Evolutionary conservation across 768 basidiomycete genomes (phyloP).

Genomic region (Trametes elegans): DNA sequence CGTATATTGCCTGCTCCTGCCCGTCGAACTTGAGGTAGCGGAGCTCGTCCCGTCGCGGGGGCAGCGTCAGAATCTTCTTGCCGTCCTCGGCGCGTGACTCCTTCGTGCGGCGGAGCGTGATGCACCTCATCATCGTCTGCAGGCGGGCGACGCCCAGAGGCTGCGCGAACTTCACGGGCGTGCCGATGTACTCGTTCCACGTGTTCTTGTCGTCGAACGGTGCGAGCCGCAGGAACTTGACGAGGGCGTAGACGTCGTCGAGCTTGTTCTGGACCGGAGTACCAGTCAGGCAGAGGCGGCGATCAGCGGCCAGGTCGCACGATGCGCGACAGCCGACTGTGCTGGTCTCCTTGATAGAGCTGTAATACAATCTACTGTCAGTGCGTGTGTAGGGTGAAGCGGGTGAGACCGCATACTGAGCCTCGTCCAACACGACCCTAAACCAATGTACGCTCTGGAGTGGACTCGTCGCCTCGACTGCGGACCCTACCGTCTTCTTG

Average conservation of each 20-base stretch:
- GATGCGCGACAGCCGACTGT: constrained; percentile 95
- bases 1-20: constrained; percentile 83
- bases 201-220: constrained; percentile 91
- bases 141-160: constrained; percentile 88
- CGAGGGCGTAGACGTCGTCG: constrained; percentile 94
- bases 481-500: constrained; percentile 35
- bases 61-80: constrained; percentile 80
- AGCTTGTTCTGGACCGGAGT: constrained; percentile 99
- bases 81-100: constrained; percentile 82
- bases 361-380: constrained; percentile 32
- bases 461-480: constrained; percentile 63
- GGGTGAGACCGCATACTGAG: too few species aligned
- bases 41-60: constrained; percentile 87
- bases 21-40: constrained; percentile 81
- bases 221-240: constrained; percentile 90
- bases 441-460: constrained; percentile 97
- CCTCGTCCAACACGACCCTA: constrained; percentile 89
- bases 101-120: constrained; percentile 95
- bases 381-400: too few species aligned
- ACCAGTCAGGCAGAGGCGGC: constrained; percentile 92
- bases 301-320: constrained; percentile 91
- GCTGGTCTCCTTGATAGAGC: constrained; percentile 93
- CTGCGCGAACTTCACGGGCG: constrained; percentile 90
- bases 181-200: constrained; percentile 93
- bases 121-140: constrained; percentile 95